Conservation (phyloP, 2,329 filamentous ascomycete genomes). For the Calonectria honghensis region DNA sequence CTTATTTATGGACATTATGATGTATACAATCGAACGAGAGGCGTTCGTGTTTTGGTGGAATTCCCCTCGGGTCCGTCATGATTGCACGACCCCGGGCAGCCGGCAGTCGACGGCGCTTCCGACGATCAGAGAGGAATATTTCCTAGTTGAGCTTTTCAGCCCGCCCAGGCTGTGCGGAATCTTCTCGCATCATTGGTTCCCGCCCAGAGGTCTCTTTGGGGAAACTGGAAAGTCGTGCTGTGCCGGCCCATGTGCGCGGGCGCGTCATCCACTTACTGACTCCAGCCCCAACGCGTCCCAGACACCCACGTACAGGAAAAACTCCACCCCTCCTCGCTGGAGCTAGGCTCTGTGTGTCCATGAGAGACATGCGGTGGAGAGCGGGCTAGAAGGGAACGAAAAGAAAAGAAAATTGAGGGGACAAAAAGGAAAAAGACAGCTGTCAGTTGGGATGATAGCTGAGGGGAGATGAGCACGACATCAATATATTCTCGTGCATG, state of each 20-base stretch:
- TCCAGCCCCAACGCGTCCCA: conserved; percentile 37
- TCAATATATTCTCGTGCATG: not conserved
- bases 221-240: conserved; percentile 5
- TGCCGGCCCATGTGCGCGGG: conserved; percentile 29
- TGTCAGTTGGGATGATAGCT: conserved; percentile 1
- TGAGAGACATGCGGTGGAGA: conserved; percentile 6
- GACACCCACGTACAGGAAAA: conserved; percentile 15
- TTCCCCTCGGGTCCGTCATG: conserved; percentile 6
- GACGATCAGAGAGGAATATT: conserved; percentile 28
- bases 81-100: conserved; percentile 23
- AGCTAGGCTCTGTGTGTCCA: conserved; percentile 7
- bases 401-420: not conserved
- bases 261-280: conserved; percentile 33
- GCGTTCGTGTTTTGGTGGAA: conserved; percentile 15
- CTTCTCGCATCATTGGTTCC: conserved; percentile 30
- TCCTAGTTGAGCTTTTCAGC: conserved; percentile 29
- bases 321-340: conserved; percentile 25
- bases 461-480: not conserved
- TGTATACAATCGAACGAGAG: not conserved
- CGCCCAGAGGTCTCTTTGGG: conserved; percentile 6
- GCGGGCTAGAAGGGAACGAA: not conserved
- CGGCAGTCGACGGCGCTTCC: conserved; percentile 17
- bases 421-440: conserved; percentile 1
- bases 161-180: conserved; percentile 29
- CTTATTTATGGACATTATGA: not conserved